A percentile compares a stretch with the other conserved stretches of the same genome.
These are phyloP conservation scores for Fragosphaeria purpurea DNA, from an alignment of 2,329 filamentous ascomycete species.

Conservation along the genomic window DNA sequence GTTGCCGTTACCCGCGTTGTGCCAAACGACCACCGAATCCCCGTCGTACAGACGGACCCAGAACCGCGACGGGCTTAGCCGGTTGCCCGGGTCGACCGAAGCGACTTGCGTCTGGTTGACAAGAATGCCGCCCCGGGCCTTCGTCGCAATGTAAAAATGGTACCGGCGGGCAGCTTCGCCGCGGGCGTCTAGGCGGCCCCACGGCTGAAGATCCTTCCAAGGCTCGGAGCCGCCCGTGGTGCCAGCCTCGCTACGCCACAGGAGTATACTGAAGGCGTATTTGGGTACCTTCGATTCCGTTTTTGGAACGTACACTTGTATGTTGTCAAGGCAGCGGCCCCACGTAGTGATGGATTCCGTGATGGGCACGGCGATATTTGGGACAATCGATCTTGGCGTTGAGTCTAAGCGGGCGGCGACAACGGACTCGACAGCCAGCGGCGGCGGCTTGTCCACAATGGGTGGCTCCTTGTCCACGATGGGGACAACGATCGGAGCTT, in stretches of 20 bases:
- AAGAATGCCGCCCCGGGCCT: constrained; percentile 63
- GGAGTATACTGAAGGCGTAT: constrained; percentile 66
- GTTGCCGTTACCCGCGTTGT: constrained; percentile 26
- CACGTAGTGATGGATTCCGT: constrained; percentile 62
- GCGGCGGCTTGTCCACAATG: background rate
- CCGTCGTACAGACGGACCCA: constrained; percentile 67
- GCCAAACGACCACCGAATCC: constrained; percentile 67
- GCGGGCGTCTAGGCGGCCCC: constrained; percentile 38
- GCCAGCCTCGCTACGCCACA: constrained; percentile 62
- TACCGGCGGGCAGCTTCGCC: constrained; percentile 41
- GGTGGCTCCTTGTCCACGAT: background rate
- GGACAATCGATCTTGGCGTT: constrained; percentile 53
- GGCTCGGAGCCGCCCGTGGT: constrained; percentile 53
- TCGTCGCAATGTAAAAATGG: constrained; percentile 67
- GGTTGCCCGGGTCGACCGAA: constrained; percentile 44
- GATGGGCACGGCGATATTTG: constrained; percentile 53
- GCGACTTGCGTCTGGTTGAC: constrained; percentile 63
- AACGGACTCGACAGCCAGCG: background rate
- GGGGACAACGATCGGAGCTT: constrained; percentile 9
- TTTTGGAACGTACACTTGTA: constrained; percentile 50
- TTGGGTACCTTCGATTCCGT: constrained; percentile 68
- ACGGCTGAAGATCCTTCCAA: constrained; percentile 41
- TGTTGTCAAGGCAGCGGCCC: constrained; percentile 64
- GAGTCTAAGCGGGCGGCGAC: constrained; percentile 52
- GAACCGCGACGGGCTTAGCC: constrained; percentile 42